Evolutionary conservation across 768 basidiomycete genomes (phyloP).

Genomic region (Rhizopogon rudus): DNA sequence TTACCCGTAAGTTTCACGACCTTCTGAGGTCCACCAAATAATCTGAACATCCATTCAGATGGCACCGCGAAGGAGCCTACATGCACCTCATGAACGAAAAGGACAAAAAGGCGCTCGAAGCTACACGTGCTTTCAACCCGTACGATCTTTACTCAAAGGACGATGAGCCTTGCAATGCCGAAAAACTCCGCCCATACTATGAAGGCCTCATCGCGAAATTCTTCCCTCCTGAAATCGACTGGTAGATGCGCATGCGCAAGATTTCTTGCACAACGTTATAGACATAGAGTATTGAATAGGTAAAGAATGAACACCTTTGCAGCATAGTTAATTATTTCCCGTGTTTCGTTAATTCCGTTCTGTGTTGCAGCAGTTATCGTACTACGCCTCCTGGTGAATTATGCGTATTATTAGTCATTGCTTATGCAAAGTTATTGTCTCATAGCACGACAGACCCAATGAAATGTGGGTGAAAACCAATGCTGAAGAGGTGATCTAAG

Average conservation of each 20-base stretch:
- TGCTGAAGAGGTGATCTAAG: not conserved
- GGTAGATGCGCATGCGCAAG: constrained; percentile 42
- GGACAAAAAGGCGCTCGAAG: constrained; percentile 58
- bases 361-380: not conserved
- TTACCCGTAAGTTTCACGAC: constrained; percentile 56
- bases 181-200: constrained; percentile 77
- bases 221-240: constrained; percentile 78
- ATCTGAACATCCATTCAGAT: constrained; percentile 31
- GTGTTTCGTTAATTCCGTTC: not conserved
- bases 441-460: not conserved
- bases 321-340: constrained; percentile 6
- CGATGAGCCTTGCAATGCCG: constrained; percentile 60
- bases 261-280: constrained; percentile 4
- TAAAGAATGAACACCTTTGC: not conserved
- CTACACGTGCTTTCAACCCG: constrained; percentile 86
- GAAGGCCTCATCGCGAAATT: constrained; percentile 76
- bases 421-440: not conserved
- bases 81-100: constrained; percentile 71
- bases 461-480: too few relatives aligned
- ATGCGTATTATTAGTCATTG: not conserved
- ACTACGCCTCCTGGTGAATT: not conserved
- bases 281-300: not conserved
- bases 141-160: constrained; percentile 93
- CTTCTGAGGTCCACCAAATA: not conserved
- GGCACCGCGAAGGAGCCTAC: constrained; percentile 90